Percentiles rank a stretch among this genome's conserved stretches.
These are phyloP conservation scores for Bidens hawaiensis DNA, from an alignment of 140 eudicot species.

Conservation along the genomic window DNA sequence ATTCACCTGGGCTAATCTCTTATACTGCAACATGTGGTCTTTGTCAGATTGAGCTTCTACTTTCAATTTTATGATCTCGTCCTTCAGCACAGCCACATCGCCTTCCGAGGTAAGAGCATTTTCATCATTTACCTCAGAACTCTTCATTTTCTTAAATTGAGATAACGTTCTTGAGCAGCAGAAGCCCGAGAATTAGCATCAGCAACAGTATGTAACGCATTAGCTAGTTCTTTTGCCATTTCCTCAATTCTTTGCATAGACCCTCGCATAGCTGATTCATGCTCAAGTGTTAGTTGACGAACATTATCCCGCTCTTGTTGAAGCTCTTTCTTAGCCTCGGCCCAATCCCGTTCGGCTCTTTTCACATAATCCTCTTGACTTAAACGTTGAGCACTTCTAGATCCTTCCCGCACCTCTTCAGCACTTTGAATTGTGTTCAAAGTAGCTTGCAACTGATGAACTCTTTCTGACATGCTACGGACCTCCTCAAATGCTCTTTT, in stretches of 20 bases:
- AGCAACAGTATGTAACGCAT: slow-evolving; percentile 54
- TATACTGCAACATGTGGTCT: slow-evolving; percentile 83
- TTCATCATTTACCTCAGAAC: slow-evolving; percentile 30
- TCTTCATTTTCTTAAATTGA: slow-evolving; percentile 49
- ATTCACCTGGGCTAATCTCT: slow-evolving; percentile 74
- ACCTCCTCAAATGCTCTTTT: slow-evolving; percentile 85
- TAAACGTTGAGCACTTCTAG: slow-evolving; percentile 58
- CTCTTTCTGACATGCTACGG: slow-evolving; percentile 69
- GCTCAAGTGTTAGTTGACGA: slow-evolving; percentile 50
- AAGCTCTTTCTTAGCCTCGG: slow-evolving; percentile 84
- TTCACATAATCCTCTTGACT: slow-evolving; percentile 64
- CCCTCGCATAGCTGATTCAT: slow-evolving; percentile 50
- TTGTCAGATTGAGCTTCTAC: slow-evolving; percentile 51
- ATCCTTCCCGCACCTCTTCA: slow-evolving; percentile 79
- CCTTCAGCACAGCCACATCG: slow-evolving; percentile 39
- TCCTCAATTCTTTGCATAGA: slow-evolving; percentile 64
- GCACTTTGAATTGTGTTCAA: slow-evolving; percentile 75
- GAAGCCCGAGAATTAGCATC: slow-evolving; percentile 77
- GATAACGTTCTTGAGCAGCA: slow-evolving; percentile 70
- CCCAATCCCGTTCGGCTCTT: slow-evolving; percentile 84
- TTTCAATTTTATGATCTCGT: slow-evolving; percentile 57
- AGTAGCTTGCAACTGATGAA: slow-evolving; percentile 64
- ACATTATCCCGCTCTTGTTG: slow-evolving; percentile 67
- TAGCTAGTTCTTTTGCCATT: slow-evolving; percentile 59
- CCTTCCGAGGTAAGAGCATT: slow-evolving; percentile 6